Evolutionary conservation across 129 eudicot species (phyloP).

Genomic region (Flaveria brownii): DNA sequence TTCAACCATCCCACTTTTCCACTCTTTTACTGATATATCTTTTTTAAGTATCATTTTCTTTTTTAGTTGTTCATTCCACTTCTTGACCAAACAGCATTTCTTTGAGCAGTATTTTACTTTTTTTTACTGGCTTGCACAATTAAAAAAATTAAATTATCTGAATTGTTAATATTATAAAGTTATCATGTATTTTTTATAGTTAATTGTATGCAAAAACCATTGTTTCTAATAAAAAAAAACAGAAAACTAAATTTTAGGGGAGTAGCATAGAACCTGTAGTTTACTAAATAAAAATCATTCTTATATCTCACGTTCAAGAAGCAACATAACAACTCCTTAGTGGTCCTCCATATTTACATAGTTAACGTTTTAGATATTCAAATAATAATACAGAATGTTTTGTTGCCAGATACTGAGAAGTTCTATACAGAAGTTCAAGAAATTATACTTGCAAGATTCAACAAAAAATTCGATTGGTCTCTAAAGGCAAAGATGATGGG

Average conservation of each 20-base stretch:
- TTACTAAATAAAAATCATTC: neutral
- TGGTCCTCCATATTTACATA: constrained; percentile 18
- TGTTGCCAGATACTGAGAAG: constrained; percentile 79
- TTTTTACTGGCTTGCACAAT: neutral
- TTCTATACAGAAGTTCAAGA: constrained; percentile 98
- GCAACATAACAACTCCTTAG: neutral
- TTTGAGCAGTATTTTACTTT: neutral
- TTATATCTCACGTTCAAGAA: neutral
- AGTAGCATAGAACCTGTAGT: neutral
- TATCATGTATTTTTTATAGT: neutral
- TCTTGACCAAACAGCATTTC: neutral
- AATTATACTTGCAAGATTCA: constrained; percentile 79
- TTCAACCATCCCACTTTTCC: neutral
- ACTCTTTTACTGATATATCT: neutral
- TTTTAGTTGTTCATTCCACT: neutral
- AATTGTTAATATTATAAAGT: neutral
- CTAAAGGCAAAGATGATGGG: constrained; percentile 98
- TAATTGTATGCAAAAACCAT: neutral
- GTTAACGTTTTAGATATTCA: neutral
- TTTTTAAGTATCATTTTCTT: neutral
- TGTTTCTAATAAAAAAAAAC: neutral
- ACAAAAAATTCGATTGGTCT: constrained; percentile 97
- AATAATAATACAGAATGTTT: constrained; percentile 22
- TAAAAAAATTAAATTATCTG: neutral
- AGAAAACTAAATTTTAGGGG: neutral